Evolutionary conservation across 768 basidiomycete genomes (phyloP).

Genomic region (Mycena galopus): DNA sequence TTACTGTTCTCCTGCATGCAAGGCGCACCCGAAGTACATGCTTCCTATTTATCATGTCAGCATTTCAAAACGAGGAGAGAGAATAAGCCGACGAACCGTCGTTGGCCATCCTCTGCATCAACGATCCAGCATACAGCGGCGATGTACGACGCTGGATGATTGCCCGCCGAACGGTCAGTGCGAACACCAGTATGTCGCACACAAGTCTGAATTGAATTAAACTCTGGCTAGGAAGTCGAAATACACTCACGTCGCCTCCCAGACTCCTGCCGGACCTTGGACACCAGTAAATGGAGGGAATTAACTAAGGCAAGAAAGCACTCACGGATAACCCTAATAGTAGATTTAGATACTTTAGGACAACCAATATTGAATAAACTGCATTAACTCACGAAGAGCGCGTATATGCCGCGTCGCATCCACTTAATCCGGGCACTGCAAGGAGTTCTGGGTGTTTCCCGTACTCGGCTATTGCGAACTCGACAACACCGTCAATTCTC

Average conservation of each 20-base stretch:
- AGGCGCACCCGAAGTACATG: conserved; percentile 28
- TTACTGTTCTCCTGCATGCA: conserved; percentile 14
- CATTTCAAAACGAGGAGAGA: conserved; percentile 13
- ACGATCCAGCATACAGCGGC: conserved; percentile 16
- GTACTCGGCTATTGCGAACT: conserved; percentile 16
- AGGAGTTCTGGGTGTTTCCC: conserved; percentile 15
- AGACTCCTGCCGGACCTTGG: conserved; percentile 13
- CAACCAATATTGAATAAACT: conserved; percentile 20
- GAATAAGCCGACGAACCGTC: conserved; percentile 24
- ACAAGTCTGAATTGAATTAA: conserved; percentile 22
- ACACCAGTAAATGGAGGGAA: conserved; percentile 23
- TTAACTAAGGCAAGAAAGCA: conserved; percentile 23
- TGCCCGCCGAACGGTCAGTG: conserved; percentile 24
- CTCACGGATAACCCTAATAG: conserved; percentile 20
- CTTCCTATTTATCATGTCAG: conserved; percentile 19
- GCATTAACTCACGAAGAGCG: conserved; percentile 21
- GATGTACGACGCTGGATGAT: conserved; percentile 16
- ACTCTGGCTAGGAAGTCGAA: conserved; percentile 11
- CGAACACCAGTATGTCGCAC: conserved; percentile 27
- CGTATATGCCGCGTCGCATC: conserved; percentile 26
- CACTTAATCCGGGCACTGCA: conserved; percentile 27
- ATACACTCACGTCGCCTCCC: conserved; percentile 21
- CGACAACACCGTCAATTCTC: conserved; percentile 10
- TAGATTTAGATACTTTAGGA: conserved; percentile 15
- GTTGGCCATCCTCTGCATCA: conserved; percentile 22